Evolutionary conservation across 1,284 basidiomycete genomes (phyloP), one percentile per base, ranked within the genome.

Genomic region (Sporisorium scitamineum): DNA sequence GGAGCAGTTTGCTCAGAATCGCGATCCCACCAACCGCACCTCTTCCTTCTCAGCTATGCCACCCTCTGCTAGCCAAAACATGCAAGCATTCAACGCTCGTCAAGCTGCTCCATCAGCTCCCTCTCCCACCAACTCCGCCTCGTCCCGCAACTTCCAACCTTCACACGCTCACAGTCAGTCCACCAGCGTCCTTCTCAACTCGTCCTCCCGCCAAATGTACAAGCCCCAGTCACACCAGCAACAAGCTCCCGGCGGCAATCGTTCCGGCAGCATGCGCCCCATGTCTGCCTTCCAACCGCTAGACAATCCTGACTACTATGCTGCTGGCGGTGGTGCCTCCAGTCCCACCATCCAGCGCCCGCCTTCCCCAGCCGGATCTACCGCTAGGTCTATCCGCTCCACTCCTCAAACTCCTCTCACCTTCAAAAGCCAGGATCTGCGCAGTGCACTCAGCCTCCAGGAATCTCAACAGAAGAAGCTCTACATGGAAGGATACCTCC

Each of bases 401-500:
- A 67, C 76, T 6, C 47, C 76, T 14, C 71, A 73, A 20, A 68
- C 80, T 13, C 73, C 73, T 27, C 63, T 85, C 53, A 85, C 82
- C 16, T 85, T 85, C 75, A 83, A 83, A 50, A 80, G 75, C 31
- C 74, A 75, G 18, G 83, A 84, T 34, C 76, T 85, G 8, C 79
- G 83, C 20, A 80, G 74, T 45, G 82, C 83, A 3, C 72, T 85
- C 29, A 61, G 74, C 37, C 68, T 85, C 5, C 83, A 85, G n/a
- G 82, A 81, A 39, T 79, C 82, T 7, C 83, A 81, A 44, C 67
- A 73, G 50, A 67, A 71, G 24, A 85, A 85, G 65, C 70, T 83
- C 45, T 85, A 85, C 75, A 85, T 85, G 83, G 82, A 85, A 61
- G 83, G 83, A 45, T 85, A 85, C 39, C 78, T 85, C 24, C 78